Evolutionary conservation across 176 grass and related monocot species (phyloP).

Genomic region (Avena sativa): DNA sequence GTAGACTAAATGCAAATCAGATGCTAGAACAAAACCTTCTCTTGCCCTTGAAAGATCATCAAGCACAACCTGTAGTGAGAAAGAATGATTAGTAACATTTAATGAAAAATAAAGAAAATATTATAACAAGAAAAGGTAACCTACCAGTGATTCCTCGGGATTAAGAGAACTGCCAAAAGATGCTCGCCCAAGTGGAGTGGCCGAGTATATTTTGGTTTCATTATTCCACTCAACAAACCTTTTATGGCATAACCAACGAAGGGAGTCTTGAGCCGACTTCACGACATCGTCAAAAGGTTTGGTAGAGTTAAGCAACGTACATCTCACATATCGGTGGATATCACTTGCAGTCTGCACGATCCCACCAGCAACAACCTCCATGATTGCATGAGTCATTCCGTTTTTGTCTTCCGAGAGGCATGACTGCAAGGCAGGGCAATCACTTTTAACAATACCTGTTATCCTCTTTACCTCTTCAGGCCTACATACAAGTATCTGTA

Average conservation of each 20-base stretch:
- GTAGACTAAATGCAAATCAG: constrained; percentile 98
- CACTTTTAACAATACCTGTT: constrained; percentile 70
- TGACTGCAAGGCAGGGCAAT: constrained; percentile 81
- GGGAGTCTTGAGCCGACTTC: constrained; percentile 97
- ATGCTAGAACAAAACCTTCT: constrained; percentile 94
- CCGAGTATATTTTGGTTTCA: constrained; percentile 75
- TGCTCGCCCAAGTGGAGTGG: constrained; percentile 88
- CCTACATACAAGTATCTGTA: constrained; percentile 94
- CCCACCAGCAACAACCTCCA: constrained; percentile 97
- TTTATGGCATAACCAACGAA: constrained; percentile 93
- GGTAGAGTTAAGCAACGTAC: constrained; percentile 97
- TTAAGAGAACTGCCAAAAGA: constrained; percentile 95
- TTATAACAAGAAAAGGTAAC: constrained; percentile 32
- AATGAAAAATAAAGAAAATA: constrained; percentile 37
- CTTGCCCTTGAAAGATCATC: constrained; percentile 96
- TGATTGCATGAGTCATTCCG: constrained; percentile 98
- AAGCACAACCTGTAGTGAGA: constrained; percentile 71
- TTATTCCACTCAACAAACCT: constrained; percentile 89
- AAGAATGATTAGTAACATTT: constrained; percentile 27
- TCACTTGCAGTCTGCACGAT: constrained; percentile 96
- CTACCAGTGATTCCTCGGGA: constrained; percentile 95
- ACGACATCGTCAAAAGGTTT: constrained; percentile 91
- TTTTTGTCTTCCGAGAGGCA: constrained; percentile 98
- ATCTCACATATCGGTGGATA: constrained; percentile 92
- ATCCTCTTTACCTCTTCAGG: constrained; percentile 88